phyloP scores from a whole-genome alignment of 768 basidiomycete genomes.

The Leucocoprinus sp. region DNA sequence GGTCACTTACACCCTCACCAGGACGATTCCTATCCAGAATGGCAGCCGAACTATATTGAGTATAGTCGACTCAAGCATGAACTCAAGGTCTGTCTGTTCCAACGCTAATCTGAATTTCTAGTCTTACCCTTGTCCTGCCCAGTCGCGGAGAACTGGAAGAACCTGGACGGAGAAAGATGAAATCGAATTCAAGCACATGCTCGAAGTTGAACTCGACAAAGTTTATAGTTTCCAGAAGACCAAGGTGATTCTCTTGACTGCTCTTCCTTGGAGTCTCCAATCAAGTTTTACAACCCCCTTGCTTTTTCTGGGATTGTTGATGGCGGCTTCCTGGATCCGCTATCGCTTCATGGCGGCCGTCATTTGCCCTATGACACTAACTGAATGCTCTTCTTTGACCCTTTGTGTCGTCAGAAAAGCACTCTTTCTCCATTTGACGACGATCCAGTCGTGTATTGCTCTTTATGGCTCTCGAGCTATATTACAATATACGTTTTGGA shows the following conservation, averaged over 20 bases:
- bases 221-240: constrained; percentile 87
- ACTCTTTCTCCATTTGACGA: too few species aligned
- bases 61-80: constrained; percentile 86
- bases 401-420: too few species aligned
- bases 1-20: constrained; percentile 20
- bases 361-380: too few species aligned
- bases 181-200: constrained; percentile 65
- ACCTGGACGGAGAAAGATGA: constrained; percentile 78
- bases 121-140: constrained; percentile 14
- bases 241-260: constrained; percentile 50
- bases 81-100: constrained; percentile 53
- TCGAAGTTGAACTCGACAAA: constrained; percentile 87
- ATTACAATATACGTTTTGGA: too few species aligned
- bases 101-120: constrained; percentile 8
- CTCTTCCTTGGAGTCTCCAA: not conserved
- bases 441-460: too few species aligned
- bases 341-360: too few species aligned
- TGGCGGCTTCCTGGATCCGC: not conserved
- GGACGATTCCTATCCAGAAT: constrained; percentile 84
- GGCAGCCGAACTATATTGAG: constrained; percentile 85
- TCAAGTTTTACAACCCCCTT: not conserved
- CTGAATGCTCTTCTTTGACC: too few species aligned
- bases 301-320: not conserved
- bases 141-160: constrained; percentile 37
- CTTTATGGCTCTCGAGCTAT: too few species aligned